A percentile compares a stretch with the other conserved stretches of the same genome.
These are phyloP conservation scores for Erodium chrysanthum DNA, from an alignment of 441 rosid genomes.

Conservation along the genomic window DNA sequence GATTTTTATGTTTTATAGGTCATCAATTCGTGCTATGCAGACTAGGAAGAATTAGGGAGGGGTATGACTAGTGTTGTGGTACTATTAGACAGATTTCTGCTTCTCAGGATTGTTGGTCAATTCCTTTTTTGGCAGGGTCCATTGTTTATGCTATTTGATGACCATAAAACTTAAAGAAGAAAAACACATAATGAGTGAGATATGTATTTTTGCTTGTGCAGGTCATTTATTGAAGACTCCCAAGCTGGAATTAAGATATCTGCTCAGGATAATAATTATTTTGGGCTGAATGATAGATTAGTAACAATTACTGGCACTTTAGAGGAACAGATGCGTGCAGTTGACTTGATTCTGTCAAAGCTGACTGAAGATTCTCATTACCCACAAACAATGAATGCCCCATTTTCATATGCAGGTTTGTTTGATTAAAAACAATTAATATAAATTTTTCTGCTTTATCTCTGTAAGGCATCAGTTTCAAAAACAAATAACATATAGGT, in stretches of 20 bases:
- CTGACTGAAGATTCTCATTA: constrained; percentile 78
- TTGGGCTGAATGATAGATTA: constrained; percentile 85
- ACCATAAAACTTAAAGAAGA: background rate
- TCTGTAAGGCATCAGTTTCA: too few relatives aligned
- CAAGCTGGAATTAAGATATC: constrained; percentile 93
- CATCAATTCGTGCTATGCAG: background rate
- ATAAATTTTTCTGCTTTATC: background rate
- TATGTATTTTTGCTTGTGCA: constrained; percentile 24
- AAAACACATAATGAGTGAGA: background rate
- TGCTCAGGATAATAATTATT: constrained; percentile 74
- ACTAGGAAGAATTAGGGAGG: constrained; percentile 1
- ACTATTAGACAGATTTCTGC: background rate
- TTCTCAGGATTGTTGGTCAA: background rate
- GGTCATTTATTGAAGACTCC: constrained; percentile 95
- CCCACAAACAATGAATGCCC: constrained; percentile 64
- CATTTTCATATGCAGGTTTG: constrained; percentile 87
- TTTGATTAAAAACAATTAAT: constrained; percentile 14
- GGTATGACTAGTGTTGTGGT: background rate
- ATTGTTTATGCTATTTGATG: background rate
- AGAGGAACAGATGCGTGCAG: constrained; percentile 86
- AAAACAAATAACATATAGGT: background rate
- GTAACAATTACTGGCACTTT: constrained; percentile 79
- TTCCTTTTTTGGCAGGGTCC: background rate
- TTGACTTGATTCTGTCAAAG: constrained; percentile 76
- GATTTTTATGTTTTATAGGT: background rate